These are phyloP conservation scores for Medicago truncatula DNA, from an alignment of 306 rosid species.

Conservation along the genomic window DNA sequence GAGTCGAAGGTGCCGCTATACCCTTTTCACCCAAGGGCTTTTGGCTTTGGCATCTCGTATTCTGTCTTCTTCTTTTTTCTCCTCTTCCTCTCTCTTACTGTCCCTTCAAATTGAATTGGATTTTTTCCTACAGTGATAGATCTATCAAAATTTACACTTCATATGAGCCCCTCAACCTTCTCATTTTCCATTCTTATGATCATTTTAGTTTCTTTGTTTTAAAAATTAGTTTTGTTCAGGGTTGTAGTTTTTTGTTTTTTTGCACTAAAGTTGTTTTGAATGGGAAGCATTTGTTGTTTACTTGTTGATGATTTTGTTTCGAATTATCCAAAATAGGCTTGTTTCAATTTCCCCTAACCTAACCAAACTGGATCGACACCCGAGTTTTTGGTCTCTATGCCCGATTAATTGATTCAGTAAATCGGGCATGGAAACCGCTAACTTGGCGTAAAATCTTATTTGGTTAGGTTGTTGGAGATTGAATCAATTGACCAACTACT, in stretches of 20 bases:
- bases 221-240: neutral
- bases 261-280: slow-evolving; percentile 48
- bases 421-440: no score
- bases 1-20: slow-evolving; percentile 58
- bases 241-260: neutral
- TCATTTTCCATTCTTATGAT: no score
- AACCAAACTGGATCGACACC: no score
- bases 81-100: neutral
- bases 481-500: neutral
- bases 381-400: no score
- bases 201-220: no score
- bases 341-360: neutral
- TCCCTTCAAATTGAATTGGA: slow-evolving; percentile 28
- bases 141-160: slow-evolving; percentile 61
- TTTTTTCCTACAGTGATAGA: slow-evolving; percentile 54
- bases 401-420: no score
- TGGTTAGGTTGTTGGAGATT: no score
- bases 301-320: slow-evolving; percentile 38
- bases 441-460: neutral
- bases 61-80: slow-evolving; percentile 14
- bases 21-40: neutral
- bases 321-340: slow-evolving; percentile 11
- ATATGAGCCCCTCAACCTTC: slow-evolving; percentile 60
- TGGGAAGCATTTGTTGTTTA: slow-evolving; percentile 44
- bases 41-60: slow-evolving; percentile 55